Conservation (phyloP, 768 basidiomycete species). For the Boletus bicolor region DNA sequence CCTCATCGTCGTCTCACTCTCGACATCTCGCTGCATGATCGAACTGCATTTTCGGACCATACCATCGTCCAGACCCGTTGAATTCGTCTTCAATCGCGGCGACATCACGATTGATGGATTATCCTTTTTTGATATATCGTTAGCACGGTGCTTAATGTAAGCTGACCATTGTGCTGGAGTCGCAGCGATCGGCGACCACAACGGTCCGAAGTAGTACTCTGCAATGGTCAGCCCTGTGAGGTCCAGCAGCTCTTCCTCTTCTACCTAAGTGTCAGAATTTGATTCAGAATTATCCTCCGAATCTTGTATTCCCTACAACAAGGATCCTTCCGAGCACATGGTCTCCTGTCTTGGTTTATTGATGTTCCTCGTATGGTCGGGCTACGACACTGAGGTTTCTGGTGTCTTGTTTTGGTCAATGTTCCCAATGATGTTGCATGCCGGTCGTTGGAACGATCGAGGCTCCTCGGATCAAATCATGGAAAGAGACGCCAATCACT, state of each 20-base stretch:
- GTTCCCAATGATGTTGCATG: no score
- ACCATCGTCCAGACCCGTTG: neutral
- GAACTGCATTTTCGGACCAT: slow-evolving; percentile 10
- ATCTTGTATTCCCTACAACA: neutral
- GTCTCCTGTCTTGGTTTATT: no score
- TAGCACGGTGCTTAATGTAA: neutral
- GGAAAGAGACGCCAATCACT: no score
- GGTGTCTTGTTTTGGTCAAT: no score
- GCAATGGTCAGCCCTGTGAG: slow-evolving; percentile 3
- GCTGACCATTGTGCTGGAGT: neutral
- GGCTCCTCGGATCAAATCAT: no score
- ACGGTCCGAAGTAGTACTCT: slow-evolving; percentile 4
- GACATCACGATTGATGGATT: neutral
- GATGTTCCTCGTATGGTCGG: no score
- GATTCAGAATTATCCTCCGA: neutral
- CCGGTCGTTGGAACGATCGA: no score
- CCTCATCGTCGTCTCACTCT: neutral
- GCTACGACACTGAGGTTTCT: no score
- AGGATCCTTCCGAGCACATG: no score
- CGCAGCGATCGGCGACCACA: slow-evolving; percentile 5
- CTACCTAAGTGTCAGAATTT: neutral
- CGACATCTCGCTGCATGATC: neutral
- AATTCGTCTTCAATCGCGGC: slow-evolving; percentile 5
- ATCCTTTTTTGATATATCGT: no score
- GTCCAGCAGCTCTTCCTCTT: neutral